phyloP scores from a whole-genome alignment of 2,329 filamentous ascomycete genomes.

The Nemania sp. region DNA sequence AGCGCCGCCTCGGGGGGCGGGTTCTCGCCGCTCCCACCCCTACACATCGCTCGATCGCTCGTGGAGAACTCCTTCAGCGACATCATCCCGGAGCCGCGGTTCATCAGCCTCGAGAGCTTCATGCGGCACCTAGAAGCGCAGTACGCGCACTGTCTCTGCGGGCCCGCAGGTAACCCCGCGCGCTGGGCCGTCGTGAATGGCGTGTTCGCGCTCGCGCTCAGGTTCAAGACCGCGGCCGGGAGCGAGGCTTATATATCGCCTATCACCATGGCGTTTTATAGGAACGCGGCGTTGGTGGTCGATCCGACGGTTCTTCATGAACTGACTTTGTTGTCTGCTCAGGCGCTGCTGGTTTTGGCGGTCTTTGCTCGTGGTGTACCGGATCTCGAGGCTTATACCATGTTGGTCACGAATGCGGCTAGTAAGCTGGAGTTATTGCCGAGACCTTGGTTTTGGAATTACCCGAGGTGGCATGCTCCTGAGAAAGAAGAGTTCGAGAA shows the following conservation, averaged over 20 bases:
- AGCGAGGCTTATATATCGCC: slow-evolving; percentile 15
- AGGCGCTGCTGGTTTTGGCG: slow-evolving; percentile 27
- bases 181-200: slow-evolving; percentile 28
- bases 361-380: slow-evolving; percentile 22
- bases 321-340: slow-evolving; percentile 24
- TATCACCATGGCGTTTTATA: slow-evolving; percentile 21
- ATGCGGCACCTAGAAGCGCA: slow-evolving; percentile 19
- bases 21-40: slow-evolving; percentile 20
- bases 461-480: too few relatives aligned
- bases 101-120: slow-evolving; percentile 16
- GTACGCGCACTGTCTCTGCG: slow-evolving; percentile 13
- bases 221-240: slow-evolving; percentile 24
- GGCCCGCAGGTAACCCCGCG: slow-evolving; percentile 13
- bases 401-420: slow-evolving; percentile 26
- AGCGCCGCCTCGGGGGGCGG: background rate
- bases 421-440: slow-evolving; percentile 37
- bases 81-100: slow-evolving; percentile 16
- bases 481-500: too few relatives aligned
- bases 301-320: slow-evolving; percentile 19
- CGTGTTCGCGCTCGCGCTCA: slow-evolving; percentile 19
- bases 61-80: slow-evolving; percentile 17
- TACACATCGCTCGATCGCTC: slow-evolving; percentile 12
- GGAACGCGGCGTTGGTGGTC: slow-evolving; percentile 25
- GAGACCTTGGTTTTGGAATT: too few relatives aligned
- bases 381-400: slow-evolving; percentile 17